These are phyloP conservation scores for Pichia sp. DNA, from an alignment of 1,139 yeast genomes.

Conservation along the genomic window DNA sequence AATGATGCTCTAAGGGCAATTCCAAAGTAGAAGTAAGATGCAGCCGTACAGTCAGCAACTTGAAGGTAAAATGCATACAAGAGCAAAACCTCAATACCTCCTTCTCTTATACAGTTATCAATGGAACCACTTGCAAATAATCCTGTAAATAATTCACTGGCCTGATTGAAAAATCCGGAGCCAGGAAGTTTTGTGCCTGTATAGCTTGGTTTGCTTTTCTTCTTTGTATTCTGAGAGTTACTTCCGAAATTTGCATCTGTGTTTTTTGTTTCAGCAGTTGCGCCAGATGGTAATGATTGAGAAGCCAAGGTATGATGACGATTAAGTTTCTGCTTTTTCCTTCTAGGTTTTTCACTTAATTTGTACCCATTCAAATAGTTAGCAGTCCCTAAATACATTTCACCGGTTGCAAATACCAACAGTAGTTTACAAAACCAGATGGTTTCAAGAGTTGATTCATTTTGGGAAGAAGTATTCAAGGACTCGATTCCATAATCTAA, in stretches of 20 bases:
- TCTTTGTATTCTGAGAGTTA: background rate
- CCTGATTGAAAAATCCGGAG: conserved; percentile 69
- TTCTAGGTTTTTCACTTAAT: conserved; percentile 22
- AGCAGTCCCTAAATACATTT: conserved; percentile 76
- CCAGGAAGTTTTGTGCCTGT: conserved; percentile 55
- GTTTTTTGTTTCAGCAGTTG: too few species aligned
- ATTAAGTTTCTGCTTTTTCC: conserved; percentile 24
- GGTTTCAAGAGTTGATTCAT: conserved; percentile 62
- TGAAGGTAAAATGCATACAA: conserved; percentile 78
- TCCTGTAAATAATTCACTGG: conserved; percentile 70
- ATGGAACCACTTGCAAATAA: conserved; percentile 75
- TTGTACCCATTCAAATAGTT: conserved; percentile 43
- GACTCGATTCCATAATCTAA: conserved; percentile 37
- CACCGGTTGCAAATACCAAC: conserved; percentile 77
- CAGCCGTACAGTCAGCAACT: conserved; percentile 80
- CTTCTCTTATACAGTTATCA: conserved; percentile 71
- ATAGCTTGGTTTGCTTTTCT: background rate
- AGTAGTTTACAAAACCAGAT: conserved; percentile 79
- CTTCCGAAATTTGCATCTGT: background rate
- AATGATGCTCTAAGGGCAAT: conserved; percentile 71
- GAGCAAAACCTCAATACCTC: conserved; percentile 76
- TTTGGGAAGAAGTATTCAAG: conserved; percentile 21
- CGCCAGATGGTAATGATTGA: too few species aligned
- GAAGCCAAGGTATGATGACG: background rate
- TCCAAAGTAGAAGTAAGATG: conserved; percentile 78